Evolutionary conservation across 2,329 filamentous ascomycete species (phyloP).

Genomic region (Trichoderma gracile): DNA sequence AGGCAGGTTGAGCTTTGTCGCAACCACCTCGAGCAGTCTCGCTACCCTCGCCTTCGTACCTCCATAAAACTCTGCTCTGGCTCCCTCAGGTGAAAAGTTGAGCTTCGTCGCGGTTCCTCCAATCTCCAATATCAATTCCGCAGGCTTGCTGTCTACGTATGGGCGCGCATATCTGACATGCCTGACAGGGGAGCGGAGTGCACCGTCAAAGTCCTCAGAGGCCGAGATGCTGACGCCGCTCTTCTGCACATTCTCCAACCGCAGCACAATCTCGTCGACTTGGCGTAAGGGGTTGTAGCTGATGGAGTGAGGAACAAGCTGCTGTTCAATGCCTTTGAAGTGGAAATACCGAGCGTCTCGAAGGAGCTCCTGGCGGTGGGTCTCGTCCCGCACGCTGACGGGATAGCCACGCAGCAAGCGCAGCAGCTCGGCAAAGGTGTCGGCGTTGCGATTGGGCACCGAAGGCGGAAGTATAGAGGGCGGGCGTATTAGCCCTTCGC

Average conservation of each 20-base stretch:
- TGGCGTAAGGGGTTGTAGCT: conserved; percentile 70
- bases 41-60: conserved; percentile 69
- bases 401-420: conserved; percentile 83
- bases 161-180: conserved; percentile 82
- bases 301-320: conserved; percentile 74
- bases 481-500: conserved; percentile 76
- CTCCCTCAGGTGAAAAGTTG: conserved; percentile 44
- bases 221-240: conserved; percentile 70
- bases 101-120: conserved; percentile 64
- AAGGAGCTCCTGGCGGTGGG: conserved; percentile 74
- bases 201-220: conserved; percentile 41
- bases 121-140: conserved; percentile 80
- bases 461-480: conserved; percentile 82
- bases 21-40: conserved; percentile 76
- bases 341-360: conserved; percentile 91
- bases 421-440: conserved; percentile 79
- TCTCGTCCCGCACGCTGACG: conserved; percentile 71
- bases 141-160: conserved; percentile 73
- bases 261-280: conserved; percentile 73
- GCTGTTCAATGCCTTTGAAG: conserved; percentile 87
- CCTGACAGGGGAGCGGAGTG: conserved; percentile 35
- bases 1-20: conserved; percentile 73
- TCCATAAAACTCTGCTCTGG: conserved; percentile 71
- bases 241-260: conserved; percentile 84
- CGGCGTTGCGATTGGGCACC: conserved; percentile 78